Evolutionary conservation across 1,284 basidiomycete species (phyloP), one percentile per base, ranked within the genome.

Genomic region (Papiliotrema fonsecae): DNA sequence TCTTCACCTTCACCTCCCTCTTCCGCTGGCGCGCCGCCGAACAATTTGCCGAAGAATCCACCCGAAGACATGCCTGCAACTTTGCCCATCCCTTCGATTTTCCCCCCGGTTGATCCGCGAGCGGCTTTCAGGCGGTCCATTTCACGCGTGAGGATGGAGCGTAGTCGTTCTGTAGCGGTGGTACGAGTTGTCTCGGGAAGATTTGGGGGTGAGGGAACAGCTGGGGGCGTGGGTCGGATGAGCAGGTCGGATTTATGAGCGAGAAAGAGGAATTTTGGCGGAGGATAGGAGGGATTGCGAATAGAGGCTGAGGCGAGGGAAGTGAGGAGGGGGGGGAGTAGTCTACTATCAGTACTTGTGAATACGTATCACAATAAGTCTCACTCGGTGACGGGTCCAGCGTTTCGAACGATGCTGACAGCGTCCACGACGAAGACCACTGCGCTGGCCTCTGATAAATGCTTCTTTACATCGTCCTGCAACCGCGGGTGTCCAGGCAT

Each of bases 381-480:
- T 57, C 43, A 74, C 72, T 73, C 70, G n/a, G 67, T 65, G 2
- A 72, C 62, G n/a, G 50, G 36, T 2, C 60, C 52, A 1, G 62
- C 67, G 48, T 69, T 71, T 37, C 68, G 55, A 4, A 70, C 60
- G 7, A 72, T 43, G 1, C 53, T 60, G 11, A 60, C 58, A 24
- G 67, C 52, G 41, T 73, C 72, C n/a, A 72, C 63, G 3, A 74
- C 70, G 43, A 73, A 74, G 3, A 74, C 63, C 6, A 64, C 68
- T 1, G 54, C 70, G 24, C 49, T 52, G 19, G 62, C 64, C 9
- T 57, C 57, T 14, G 44, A 52, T 5, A 68, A 41, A n/a, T 62
- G 49, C 44, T 56, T 57, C 42, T 61, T 56, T 9, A 65, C 51
- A 40, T 67, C 61, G 39, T 71, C 68, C n/a, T 61, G 57, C 24